phyloP scores from a whole-genome alignment of 345 rosid species.

The Linum usitatissimum region DNA sequence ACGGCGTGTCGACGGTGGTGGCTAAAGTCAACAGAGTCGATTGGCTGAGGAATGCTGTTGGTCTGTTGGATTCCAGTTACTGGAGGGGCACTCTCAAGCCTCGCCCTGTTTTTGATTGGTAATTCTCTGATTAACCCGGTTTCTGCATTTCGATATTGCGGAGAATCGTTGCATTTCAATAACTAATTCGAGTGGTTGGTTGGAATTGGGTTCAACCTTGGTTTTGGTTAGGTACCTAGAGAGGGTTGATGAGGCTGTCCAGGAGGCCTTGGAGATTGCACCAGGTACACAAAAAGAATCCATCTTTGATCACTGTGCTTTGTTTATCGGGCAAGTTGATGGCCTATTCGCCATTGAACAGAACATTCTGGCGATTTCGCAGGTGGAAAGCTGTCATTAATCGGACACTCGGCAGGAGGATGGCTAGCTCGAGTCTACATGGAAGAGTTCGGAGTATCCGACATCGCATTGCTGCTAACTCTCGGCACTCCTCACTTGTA shows the following conservation, averaged over 20 bases:
- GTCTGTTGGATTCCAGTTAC: conserved; percentile 70
- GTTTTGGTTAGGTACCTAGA: conserved; percentile 49
- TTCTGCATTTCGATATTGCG: neutral
- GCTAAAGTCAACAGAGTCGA: conserved; percentile 72
- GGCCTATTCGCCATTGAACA: neutral
- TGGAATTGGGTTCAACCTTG: neutral
- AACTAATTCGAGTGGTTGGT: too few relatives aligned
- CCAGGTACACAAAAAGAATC: conserved; percentile 29
- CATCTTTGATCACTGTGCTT: neutral
- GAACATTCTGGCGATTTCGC: neutral
- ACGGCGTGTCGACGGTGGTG: conserved; percentile 56
- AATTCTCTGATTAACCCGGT: neutral
- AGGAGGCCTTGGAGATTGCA: conserved; percentile 53
- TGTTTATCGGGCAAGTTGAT: neutral
- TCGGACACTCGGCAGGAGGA: conserved; percentile 97
- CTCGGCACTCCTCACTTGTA: conserved; percentile 97
- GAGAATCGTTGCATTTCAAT: too few relatives aligned
- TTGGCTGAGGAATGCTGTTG: conserved; percentile 92
- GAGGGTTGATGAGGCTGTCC: conserved; percentile 64
- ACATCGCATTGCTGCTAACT: conserved; percentile 64
- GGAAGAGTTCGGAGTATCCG: conserved; percentile 61
- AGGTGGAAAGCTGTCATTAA: conserved; percentile 52
- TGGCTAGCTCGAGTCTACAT: conserved; percentile 93
- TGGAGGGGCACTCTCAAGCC: conserved; percentile 88
- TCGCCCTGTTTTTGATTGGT: conserved; percentile 96